Evolutionary conservation across 495 filamentous ascomycete species (phyloP), one percentile per base, ranked within the genome.

Genomic region (Tuber aestivum): DNA sequence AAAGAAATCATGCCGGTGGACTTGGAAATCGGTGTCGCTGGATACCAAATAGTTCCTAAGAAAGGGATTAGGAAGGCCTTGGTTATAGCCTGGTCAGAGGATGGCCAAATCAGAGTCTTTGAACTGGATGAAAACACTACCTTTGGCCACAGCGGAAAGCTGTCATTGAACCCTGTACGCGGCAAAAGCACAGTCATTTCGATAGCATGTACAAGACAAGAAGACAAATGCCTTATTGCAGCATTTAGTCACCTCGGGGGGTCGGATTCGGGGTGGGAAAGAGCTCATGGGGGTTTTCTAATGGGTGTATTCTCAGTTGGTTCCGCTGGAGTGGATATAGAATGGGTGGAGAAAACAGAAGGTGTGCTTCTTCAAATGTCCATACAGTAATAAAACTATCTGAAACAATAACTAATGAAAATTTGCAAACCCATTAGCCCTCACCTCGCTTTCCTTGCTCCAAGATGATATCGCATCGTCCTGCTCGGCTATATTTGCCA

Each of bases 311-410:
- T 79, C 72, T 79, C 78, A 41, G 44, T 75, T 70, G 68, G 70
- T 41, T 70, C 72, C 18, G 70, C n/a, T 16, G 44, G 69, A 10
- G 23, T 42, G 74, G 76, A 79, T 40, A 75, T 79, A 70, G n/a
- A 72, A 18, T 79, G 78, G 78, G 75, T 44, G 44, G 70, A 70
- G 27, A 79, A 75, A 70, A 75, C 70, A 48, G 72, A 79, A 79
- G 78, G 78, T 79, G 78, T 79, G 78, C 76, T 65, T 71, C 77
- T 78, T 72, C 77, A 56, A 79, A 69, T 56, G 77, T 72, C 48
- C 71, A 77, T 70, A 78, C 27, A 74, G 68, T 27, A 73, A 65
- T 65, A 35, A 18, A 35, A 35, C 27, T 35, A 65, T 65, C 32
- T 20, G 56, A 35, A 18, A 71, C 77, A 77, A 77, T 72, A 72